phyloP scores from a whole-genome alignment of 2,329 filamentous ascomycete species.

The Cephalotrichum gorgonifer region DNA sequence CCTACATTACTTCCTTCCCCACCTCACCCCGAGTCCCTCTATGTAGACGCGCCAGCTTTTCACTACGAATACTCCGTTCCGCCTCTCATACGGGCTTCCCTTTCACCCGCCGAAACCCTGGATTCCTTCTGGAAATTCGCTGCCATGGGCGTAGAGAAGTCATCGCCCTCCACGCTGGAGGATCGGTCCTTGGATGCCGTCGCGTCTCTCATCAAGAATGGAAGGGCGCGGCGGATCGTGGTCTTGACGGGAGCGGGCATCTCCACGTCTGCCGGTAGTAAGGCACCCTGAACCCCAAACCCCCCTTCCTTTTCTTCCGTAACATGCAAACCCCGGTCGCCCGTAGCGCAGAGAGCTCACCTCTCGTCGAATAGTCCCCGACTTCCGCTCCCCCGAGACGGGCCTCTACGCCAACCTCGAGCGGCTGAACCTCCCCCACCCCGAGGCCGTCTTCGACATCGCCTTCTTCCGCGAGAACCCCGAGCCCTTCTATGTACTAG shows the following conservation, averaged over 20 bases:
- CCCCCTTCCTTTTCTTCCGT: background rate
- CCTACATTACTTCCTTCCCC: no score
- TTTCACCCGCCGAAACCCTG: background rate
- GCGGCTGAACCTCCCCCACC: constrained; percentile 72
- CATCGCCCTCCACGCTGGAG: constrained; percentile 47
- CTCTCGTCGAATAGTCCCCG: constrained; percentile 60
- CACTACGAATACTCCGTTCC: no score
- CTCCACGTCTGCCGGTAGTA: constrained; percentile 60
- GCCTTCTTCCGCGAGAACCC: constrained; percentile 78
- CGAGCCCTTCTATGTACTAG: constrained; percentile 82
- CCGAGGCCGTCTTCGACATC: constrained; percentile 92
- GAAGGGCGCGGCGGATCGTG: constrained; percentile 59
- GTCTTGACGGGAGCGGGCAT: constrained; percentile 90
- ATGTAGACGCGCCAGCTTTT: no score
- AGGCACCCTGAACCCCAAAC: constrained; percentile 11
- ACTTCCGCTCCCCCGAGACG: constrained; percentile 88
- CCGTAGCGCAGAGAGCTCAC: background rate
- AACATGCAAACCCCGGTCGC: background rate
- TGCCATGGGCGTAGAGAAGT: constrained; percentile 74
- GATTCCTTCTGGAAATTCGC: background rate
- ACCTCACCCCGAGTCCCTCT: no score
- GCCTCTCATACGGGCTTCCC: background rate
- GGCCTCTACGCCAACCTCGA: constrained; percentile 90
- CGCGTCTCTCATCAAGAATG: constrained; percentile 69
- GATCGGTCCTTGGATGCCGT: constrained; percentile 62